These are phyloP conservation scores for Pseudocercospora macadamiae DNA, from an alignment of 2,329 filamentous ascomycete genomes.

Conservation along the genomic window DNA sequence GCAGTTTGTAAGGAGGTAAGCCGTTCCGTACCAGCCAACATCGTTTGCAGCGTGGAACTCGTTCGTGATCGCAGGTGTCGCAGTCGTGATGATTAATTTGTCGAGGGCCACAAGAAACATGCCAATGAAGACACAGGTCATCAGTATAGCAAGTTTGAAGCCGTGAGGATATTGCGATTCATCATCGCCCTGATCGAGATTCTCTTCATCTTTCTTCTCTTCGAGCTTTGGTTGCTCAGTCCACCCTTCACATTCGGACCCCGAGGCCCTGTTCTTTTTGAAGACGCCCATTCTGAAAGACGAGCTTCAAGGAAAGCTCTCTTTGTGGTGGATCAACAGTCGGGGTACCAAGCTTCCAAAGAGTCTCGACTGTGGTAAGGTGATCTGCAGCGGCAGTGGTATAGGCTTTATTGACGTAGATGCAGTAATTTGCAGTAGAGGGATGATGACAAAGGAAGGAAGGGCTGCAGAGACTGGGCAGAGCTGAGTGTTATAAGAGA, in stretches of 20 bases:
- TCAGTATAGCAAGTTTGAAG: background rate
- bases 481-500: background rate
- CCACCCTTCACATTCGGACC: background rate
- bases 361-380: background rate
- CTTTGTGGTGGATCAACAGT: background rate
- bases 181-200: background rate
- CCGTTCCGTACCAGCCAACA: slow-evolving; percentile 43
- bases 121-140: slow-evolving; percentile 4
- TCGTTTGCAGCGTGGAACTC: slow-evolving; percentile 42
- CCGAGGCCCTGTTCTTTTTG: background rate
- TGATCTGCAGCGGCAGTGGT: background rate
- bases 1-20: slow-evolving; percentile 50
- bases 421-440: background rate
- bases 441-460: slow-evolving; percentile 2
- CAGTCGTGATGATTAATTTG: slow-evolving; percentile 43
- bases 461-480: background rate
- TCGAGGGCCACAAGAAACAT: slow-evolving; percentile 1
- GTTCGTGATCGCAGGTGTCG: slow-evolving; percentile 47
- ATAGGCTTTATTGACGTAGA: background rate
- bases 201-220: background rate
- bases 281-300: background rate
- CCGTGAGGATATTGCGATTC: slow-evolving; percentile 1
- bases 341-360: background rate
- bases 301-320: background rate
- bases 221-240: background rate